Evolutionary conservation across 805 yeast species (phyloP).

Genomic region (Lipomyces lipofer): DNA sequence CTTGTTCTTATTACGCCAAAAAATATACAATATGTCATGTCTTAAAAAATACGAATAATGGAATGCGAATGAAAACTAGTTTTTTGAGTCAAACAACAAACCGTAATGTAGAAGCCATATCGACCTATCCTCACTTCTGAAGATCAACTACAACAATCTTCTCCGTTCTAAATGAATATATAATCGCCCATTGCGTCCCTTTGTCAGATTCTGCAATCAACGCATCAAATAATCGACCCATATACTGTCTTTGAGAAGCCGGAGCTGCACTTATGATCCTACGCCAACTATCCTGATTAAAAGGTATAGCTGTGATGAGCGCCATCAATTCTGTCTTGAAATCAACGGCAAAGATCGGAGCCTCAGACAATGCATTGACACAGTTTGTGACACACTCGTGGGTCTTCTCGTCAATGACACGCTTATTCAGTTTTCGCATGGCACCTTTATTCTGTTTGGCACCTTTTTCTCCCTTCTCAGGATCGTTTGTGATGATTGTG

Average conservation of each 20-base stretch:
- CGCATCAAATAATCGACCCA: conserved; percentile 68
- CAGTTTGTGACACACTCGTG: conserved; percentile 58
- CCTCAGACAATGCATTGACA: conserved; percentile 55
- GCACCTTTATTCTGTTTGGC: conserved; percentile 75
- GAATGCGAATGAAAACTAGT: background rate
- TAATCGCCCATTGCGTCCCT: conserved; percentile 75
- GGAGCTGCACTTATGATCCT: conserved; percentile 79
- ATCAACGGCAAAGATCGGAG: conserved; percentile 80
- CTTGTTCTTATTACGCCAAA: background rate
- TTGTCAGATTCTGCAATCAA: conserved; percentile 50
- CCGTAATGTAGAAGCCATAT: background rate
- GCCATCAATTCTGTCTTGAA: conserved; percentile 80
- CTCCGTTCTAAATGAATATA: conserved; percentile 77
- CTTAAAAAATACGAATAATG: background rate
- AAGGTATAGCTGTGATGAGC: conserved; percentile 73
- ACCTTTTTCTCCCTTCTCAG: conserved; percentile 62
- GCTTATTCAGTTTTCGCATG: conserved; percentile 46
- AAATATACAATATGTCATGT: too few relatives aligned
- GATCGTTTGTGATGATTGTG: conserved; percentile 71
- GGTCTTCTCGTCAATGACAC: conserved; percentile 56
- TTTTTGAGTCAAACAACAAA: background rate
- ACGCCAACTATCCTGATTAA: conserved; percentile 70
- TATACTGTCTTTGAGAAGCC: conserved; percentile 76
- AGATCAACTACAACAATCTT: conserved; percentile 67
- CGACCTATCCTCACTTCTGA: conserved; percentile 38